phyloP scores from a whole-genome alignment of 768 basidiomycete genomes.

The Tulasnella sp. region DNA sequence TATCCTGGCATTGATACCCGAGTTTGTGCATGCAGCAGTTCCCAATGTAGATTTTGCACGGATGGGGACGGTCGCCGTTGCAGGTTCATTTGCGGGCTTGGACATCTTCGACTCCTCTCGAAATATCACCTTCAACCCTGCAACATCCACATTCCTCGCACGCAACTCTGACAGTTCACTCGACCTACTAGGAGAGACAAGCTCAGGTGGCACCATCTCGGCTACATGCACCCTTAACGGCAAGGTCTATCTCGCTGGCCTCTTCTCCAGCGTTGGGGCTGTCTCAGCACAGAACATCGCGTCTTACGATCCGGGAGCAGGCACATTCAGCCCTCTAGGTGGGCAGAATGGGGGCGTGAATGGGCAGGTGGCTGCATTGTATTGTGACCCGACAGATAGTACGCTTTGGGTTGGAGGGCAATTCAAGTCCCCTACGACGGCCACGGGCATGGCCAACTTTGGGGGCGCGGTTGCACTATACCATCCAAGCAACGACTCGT shows the following conservation, averaged over 20 bases:
- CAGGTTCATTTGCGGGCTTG: slow-evolving; percentile 81
- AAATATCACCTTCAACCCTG: slow-evolving; percentile 52
- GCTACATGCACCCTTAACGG: slow-evolving; percentile 62
- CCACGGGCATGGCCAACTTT: slow-evolving; percentile 46
- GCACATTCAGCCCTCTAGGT: slow-evolving; percentile 51
- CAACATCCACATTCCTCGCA: slow-evolving; percentile 59
- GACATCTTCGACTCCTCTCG: slow-evolving; percentile 50
- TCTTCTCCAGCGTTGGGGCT: slow-evolving; percentile 61
- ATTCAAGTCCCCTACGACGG: slow-evolving; percentile 34
- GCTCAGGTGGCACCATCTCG: slow-evolving; percentile 63
- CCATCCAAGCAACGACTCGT: slow-evolving; percentile 49
- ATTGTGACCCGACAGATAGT: slow-evolving; percentile 56
- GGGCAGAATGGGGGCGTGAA: slow-evolving; percentile 49
- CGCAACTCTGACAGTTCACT: slow-evolving; percentile 57
- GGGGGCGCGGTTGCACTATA: slow-evolving; percentile 50
- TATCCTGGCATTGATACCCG: neutral
- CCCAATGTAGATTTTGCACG: slow-evolving; percentile 60
- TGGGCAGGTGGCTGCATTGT: slow-evolving; percentile 60
- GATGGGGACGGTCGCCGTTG: slow-evolving; percentile 86
- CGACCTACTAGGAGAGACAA: slow-evolving; percentile 61
- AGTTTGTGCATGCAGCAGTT: slow-evolving; percentile 27
- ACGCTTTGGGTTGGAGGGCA: slow-evolving; percentile 72
- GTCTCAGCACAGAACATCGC: slow-evolving; percentile 60
- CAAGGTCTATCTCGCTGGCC: slow-evolving; percentile 71
- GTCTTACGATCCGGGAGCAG: slow-evolving; percentile 54